These are phyloP conservation scores for Talaromyces rugulosus DNA, from an alignment of 2,329 filamentous ascomycete species.

Conservation along the genomic window DNA sequence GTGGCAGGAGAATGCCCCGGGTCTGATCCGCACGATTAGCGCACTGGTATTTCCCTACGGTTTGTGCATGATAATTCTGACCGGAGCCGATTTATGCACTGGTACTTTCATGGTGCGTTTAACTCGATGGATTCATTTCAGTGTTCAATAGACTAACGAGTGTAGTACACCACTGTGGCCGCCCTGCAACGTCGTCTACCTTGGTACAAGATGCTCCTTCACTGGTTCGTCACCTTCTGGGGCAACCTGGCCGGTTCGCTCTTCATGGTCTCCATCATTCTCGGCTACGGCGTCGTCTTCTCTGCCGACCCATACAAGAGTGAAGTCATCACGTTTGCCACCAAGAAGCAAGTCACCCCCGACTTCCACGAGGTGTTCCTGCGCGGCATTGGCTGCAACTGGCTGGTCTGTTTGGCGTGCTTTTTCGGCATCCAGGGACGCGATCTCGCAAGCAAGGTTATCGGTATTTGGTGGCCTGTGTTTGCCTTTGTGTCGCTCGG, in stretches of 20 bases:
- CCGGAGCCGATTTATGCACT: conserved; percentile 48
- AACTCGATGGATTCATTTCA: background rate
- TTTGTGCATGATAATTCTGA: conserved; percentile 47
- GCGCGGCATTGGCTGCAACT: conserved; percentile 23
- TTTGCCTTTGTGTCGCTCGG: conserved; percentile 20
- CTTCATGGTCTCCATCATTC: conserved; percentile 12
- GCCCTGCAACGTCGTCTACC: conserved; percentile 39
- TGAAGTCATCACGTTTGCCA: conserved; percentile 10
- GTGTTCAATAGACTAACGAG: background rate
- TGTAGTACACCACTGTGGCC: conserved; percentile 41
- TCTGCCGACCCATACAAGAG: conserved; percentile 9
- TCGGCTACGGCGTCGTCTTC: conserved; percentile 11
- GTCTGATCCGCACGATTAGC: conserved; percentile 43
- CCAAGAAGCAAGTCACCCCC: conserved; percentile 14
- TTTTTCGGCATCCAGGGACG: conserved; percentile 16
- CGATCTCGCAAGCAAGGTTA: conserved; percentile 21
- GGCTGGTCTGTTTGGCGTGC: conserved; percentile 20
- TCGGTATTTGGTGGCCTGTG: conserved; percentile 21
- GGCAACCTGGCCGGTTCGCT: conserved; percentile 11
- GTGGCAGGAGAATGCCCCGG: conserved; percentile 48
- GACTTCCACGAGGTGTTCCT: conserved; percentile 20
- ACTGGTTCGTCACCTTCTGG: conserved; percentile 12
- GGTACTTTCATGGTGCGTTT: conserved; percentile 40
- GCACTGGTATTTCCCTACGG: conserved; percentile 49
- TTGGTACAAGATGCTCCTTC: conserved; percentile 50